Evolutionary conservation across 106 monocot species (phyloP), one percentile per base, ranked within the genome.

Genomic region (Cymbidium sinense): DNA sequence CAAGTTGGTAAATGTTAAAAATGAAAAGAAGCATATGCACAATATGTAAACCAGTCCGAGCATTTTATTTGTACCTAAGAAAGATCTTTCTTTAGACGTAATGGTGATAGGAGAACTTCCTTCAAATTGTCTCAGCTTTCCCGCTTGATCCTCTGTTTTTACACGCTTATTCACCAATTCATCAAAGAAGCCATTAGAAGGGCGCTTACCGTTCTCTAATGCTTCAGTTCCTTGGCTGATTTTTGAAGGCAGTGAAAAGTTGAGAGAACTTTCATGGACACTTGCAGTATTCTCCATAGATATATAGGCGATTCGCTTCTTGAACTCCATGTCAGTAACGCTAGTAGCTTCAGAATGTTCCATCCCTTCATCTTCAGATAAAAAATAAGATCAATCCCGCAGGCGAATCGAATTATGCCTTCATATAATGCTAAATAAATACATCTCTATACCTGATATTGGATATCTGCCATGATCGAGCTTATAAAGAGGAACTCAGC

Each of bases 261-360:
- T n/a, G n/a, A n/a, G n/a, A n/a, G n/a, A n/a, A n/a, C n/a, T n/a
- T n/a, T n/a, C n/a, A n/a, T n/a, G n/a, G n/a, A n/a, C n/a, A n/a
- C n/a, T n/a, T n/a, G n/a, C n/a, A n/a, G n/a, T n/a, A n/a, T n/a
- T n/a, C n/a, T n/a, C n/a, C n/a, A n/a, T n/a, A n/a, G n/a, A n/a
- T 5, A 54, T 54, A 54, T 54, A 5, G 27, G 61, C 6, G 27
- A 27, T 7, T 62, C 23, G n/a, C 25, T 27, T 62, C 23, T 15
- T 62, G n/a, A n/a, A n/a, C n/a, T n/a, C n/a, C n/a, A n/a, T n/a
- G n/a, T n/a, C n/a, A n/a, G n/a, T n/a, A n/a, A n/a, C n/a, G n/a
- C n/a, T n/a, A 27, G 61, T 62, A 62, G 61, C 61, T 62, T 62
- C 61, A 25, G 27, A 62, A 62, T 27, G 61, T 62, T 62, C 61